Conservation (phyloP, 495 filamentous ascomycete species). For the Talaromyces proteolyticus region DNA sequence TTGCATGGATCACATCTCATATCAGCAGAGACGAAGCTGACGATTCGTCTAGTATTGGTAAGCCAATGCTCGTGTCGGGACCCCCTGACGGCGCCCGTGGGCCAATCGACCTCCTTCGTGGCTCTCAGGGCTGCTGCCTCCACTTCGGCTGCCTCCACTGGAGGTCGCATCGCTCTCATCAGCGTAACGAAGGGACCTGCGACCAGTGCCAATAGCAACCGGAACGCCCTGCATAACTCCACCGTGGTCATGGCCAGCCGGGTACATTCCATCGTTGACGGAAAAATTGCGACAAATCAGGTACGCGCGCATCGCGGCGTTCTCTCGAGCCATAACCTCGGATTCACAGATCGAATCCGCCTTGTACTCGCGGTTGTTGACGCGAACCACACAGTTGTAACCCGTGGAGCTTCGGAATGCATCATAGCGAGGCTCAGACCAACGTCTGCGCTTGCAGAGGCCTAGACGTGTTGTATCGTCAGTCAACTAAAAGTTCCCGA, state of each 20-base stretch:
- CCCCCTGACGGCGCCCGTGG: conserved; percentile 5
- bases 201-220: conserved; percentile 61
- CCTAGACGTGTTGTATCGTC: conserved; percentile 58
- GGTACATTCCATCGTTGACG: conserved; percentile 91
- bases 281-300: conserved; percentile 99
- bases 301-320: conserved; percentile 94
- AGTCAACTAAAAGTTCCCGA: no score
- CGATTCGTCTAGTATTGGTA: conserved; percentile 1
- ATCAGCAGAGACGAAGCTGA: not conserved
- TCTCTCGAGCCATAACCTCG: conserved; percentile 81
- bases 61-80: not conserved
- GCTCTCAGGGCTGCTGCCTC: conserved; percentile 52
- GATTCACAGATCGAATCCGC: conserved; percentile 80
- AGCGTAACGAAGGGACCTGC: conserved; percentile 29
- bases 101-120: conserved; percentile 25
- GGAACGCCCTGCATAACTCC: conserved; percentile 85
- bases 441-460: conserved; percentile 92
- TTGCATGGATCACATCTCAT: not conserved
- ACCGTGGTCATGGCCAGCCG: conserved; percentile 61
- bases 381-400: conserved; percentile 84
- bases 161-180: conserved; percentile 39
- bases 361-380: conserved; percentile 96
- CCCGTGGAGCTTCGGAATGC: conserved; percentile 64
- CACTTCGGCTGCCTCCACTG: conserved; percentile 46
- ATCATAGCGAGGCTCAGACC: conserved; percentile 90